Evolutionary conservation across 2,329 filamentous ascomycete genomes (phyloP), one percentile per base, ranked within the genome.

Genomic region (Celoporthe dispersa): DNA sequence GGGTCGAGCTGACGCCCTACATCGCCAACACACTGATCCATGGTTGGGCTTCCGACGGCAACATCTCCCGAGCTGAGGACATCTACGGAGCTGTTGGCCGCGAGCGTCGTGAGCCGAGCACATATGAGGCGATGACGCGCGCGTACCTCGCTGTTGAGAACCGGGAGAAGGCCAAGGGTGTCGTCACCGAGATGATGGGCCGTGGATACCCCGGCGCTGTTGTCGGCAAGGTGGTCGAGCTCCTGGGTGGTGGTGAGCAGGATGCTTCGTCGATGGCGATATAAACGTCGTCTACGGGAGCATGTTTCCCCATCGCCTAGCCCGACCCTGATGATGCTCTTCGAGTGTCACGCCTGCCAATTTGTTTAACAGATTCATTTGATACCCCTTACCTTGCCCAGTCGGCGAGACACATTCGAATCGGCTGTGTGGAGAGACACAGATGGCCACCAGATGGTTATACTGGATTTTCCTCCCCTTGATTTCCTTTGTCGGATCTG

Each of bases 11-110:
- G 85, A 98, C 96, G 2, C 92, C 96, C 0, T 99, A 99, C 82
- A 98, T 99, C 78, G 96, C 96, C 78, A 99, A 99, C 84, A 97
- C 95, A 7, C 86, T 99, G 61, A 98, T 99, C 77, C 94, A 98
- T 78, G 96, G 96, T 73, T 99, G 96, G 95, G 93, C 95, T 31
- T 87, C 91, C 19, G 92, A 92, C 79, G 91, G 92, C 81, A 88
- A 97, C 73, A 92, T 98, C 60, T 81, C 84, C 71, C 94, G 94
- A 80, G 93, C 94, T 25, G 89, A 91, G 77, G 83, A 87, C 33
- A 90, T 98, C 72, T 99, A 97, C 78, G 87, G 92, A 70, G 86
- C 87, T n/a, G 90, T 99, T 3, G 88, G 90, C 11, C 87, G 89
- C 37, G 87, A 90, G 68, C 94, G 91, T 82, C 91, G 96, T 69